These are phyloP conservation scores for Miscanthus lutarioriparius DNA, from an alignment of 176 grass and related monocot genomes.

Conservation along the genomic window DNA sequence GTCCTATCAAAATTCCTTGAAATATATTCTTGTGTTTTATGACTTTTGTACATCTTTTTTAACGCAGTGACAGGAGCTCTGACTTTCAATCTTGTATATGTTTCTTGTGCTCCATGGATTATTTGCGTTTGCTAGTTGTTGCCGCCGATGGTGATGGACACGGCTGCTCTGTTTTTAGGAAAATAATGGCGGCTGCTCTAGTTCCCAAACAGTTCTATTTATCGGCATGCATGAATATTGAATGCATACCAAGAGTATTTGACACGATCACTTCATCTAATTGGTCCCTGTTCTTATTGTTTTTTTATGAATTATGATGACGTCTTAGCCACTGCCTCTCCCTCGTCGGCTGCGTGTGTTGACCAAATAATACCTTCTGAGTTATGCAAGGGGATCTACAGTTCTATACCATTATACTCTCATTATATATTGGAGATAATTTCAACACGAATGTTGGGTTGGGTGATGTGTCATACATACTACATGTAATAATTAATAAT, in stretches of 20 bases:
- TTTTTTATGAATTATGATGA: not conserved
- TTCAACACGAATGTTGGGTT: conserved; percentile 19
- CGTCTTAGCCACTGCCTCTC: not conserved
- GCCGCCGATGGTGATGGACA: conserved; percentile 17
- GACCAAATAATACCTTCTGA: conserved; percentile 42
- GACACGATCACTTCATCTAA: conserved; percentile 36
- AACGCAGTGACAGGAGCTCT: too few species aligned
- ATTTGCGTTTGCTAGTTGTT: not conserved
- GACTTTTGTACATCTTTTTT: too few species aligned
- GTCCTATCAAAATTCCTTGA: not conserved
- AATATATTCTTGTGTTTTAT: not conserved
- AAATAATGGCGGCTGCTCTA: not conserved
- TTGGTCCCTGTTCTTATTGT: conserved; percentile 2
- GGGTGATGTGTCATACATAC: conserved; percentile 34
- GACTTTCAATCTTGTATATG: too few species aligned
- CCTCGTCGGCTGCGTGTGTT: conserved; percentile 22
- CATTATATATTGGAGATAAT: conserved; percentile 24
- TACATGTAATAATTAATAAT: not conserved
- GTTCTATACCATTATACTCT: not conserved
- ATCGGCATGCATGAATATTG: conserved; percentile 15
- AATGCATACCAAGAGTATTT: conserved; percentile 27
- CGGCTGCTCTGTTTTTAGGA: not conserved
- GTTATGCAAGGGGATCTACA: not conserved
- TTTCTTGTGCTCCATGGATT: not conserved
- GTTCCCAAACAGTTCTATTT: not conserved